These are phyloP conservation scores for Physcia stellaris DNA, from an alignment of 495 filamentous ascomycete genomes.

Conservation along the genomic window DNA sequence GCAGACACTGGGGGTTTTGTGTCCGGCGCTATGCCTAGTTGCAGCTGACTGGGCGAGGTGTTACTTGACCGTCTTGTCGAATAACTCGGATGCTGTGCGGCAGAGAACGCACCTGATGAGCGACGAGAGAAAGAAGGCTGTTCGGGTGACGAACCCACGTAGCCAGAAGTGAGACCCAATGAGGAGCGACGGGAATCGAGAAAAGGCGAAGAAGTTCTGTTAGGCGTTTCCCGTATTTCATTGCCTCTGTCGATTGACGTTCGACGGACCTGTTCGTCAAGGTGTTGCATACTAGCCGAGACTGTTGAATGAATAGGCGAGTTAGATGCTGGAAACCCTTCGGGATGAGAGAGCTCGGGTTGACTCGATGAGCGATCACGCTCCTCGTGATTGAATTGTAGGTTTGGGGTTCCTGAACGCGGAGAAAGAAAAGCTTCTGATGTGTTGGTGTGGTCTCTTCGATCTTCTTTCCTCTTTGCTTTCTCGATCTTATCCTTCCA, in stretches of 20 bases:
- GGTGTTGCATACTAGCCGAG: conserved; percentile 9
- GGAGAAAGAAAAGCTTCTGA: conserved; percentile 10
- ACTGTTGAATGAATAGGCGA: background rate
- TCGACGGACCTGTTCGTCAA: conserved; percentile 5
- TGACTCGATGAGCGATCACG: conserved; percentile 10
- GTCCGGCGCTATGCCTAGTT: conserved; percentile 12
- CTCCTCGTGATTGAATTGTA: too few relatives aligned
- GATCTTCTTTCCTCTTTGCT: conserved; percentile 11
- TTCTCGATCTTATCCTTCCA: conserved; percentile 59
- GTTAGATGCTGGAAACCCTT: conserved; percentile 17
- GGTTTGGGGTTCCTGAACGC: conserved; percentile 13
- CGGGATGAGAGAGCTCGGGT: conserved; percentile 17
- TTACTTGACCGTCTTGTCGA: conserved; percentile 15
- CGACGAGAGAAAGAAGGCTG: conserved; percentile 13
- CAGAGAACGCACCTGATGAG: conserved; percentile 17
- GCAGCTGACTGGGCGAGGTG: conserved; percentile 18
- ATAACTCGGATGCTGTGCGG: conserved; percentile 3
- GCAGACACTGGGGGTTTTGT: conserved; percentile 1
- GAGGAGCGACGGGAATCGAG: conserved; percentile 13
- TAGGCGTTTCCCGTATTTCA: too few relatives aligned
- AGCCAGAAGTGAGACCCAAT: conserved; percentile 5
- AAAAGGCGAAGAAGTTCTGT: background rate
- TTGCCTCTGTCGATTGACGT: conserved; percentile 5
- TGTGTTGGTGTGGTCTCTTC: too few relatives aligned
- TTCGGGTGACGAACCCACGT: conserved; percentile 6